Base-by-base conservation (phyloP, 441 rosid genomes). In the Euphorbia schlechtendalii region DNA sequence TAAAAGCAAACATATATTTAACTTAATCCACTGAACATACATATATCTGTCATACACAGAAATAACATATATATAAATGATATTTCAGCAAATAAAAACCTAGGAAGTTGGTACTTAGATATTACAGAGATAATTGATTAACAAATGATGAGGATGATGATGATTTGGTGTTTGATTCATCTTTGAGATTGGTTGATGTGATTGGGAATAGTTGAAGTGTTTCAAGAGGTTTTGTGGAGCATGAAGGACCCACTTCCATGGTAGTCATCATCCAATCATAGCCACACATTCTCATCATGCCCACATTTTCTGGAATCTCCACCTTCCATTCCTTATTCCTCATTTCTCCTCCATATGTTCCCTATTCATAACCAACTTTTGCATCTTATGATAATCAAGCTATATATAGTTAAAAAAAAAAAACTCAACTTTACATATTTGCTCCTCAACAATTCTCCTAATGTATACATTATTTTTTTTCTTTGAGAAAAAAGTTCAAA, bases 181-280 rank as follows among this genome's bases (percentile, higher is more conserved):
- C 82, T 74, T 81, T 81, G 54, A 90, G 87, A 76, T 85, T 87
- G 69, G 92, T 74, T 34, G 90, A 66, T 59, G 83, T 83, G 77
- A 88, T 72, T n/a, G 98, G 98, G 73, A 92, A 92, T 74, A 92
- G 96, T 72, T 92, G 77, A 8, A 92, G 96, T 69, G 98, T 92
- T 81, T 82, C 81, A 15, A 81, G 82, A 17, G 92, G 80, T 69
- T 72, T 83, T 69, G 73, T 61, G 46, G 77, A 69, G 5, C 73
- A 27, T 24, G 69, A 63, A 30, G 76, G 73, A 77, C 72, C 78
- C 79, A 76, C 62, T 61, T 82, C 92, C 38, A 46, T 48, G 74
- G 70, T 81, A 82, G 78, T 76, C 78, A 76, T 82, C 85, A 72
- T 74, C 78, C 83, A 75, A 74, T 79, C 90, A 68, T 74, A 61